Base-by-base conservation (phyloP, 805 yeast species). In the Kluyveromyces starmeri region DNA sequence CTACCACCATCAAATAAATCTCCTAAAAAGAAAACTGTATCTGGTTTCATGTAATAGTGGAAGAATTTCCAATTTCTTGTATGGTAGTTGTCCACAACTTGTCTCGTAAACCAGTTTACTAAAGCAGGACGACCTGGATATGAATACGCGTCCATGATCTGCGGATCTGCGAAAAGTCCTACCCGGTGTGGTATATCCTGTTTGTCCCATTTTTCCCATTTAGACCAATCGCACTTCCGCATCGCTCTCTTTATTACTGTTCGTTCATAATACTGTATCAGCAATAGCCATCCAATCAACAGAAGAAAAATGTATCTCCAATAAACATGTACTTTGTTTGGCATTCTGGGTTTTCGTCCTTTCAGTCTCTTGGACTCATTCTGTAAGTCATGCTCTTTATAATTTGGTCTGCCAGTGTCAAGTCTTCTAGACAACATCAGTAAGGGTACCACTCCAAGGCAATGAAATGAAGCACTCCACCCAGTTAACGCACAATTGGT, bases 1-100 rank as follows among this genome's bases (percentile, higher is more conserved):
- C 98, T 67, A 0, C 97, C 97, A 9, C 96, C 96, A 59, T 92
- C 98, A 53, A 89, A 82, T 46, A 89, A 58, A 54, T 92, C 98
- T 2, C 98, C 98, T 18, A 92, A 60, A 52, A 85, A 89, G 4
- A 89, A 58, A 4, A 76, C 74, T 1, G 81, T 64, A 48, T 86
- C 81, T 0, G 97, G 96, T 22, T 74, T 72, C 35, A 92, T 65
- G 2, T 59, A 43, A 6, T 59, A 43, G 41, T 80, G 79, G 25
- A 79, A 58, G 39, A 64, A 63, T 46, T 71, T 69, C 68, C 83
- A 75, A 54, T 89, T 86, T 35, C 86, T 68, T 42, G 73, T 78
- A 46, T 85, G 77, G 49, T 84, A 88, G 44, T 81, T 76, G 53
- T 92, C 98, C 11, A 82, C 67, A 25, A 84, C 51, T 38, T 64